Conservation (phyloP, 768 basidiomycete genomes). For the Hysterangium stoloniferum region DNA sequence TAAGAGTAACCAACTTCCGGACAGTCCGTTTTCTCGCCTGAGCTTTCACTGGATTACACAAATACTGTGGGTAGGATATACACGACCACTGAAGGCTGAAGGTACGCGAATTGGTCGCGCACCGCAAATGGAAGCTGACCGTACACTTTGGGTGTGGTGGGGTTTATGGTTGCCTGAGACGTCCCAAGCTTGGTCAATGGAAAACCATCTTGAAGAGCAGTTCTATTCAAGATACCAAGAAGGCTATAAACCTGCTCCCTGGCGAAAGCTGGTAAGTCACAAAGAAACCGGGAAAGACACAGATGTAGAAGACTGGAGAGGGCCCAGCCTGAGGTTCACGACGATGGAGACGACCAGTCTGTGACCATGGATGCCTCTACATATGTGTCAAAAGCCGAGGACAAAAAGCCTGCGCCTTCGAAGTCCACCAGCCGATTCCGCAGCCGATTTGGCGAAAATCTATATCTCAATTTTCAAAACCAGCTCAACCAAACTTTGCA, state of each 20-base stretch:
- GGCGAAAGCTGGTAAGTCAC: conserved; percentile 1
- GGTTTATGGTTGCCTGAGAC: conserved; percentile 47
- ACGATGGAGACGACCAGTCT: background rate
- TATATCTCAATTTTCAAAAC: too few species aligned
- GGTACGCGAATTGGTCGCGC: conserved; percentile 26
- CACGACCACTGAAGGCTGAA: conserved; percentile 48
- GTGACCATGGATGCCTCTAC: too few species aligned
- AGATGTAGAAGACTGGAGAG: conserved; percentile 10
- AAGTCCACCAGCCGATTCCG: too few species aligned
- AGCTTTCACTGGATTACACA: conserved; percentile 48
- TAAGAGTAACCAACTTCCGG: background rate
- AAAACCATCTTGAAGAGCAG: conserved; percentile 34
- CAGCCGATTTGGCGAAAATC: too few species aligned
- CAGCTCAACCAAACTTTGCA: too few species aligned
- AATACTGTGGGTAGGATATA: conserved; percentile 50
- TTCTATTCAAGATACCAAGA: conserved; percentile 47
- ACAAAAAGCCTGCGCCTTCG: too few species aligned
- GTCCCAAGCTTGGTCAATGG: conserved; percentile 31
- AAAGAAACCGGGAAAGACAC: conserved; percentile 11
- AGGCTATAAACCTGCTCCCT: conserved; percentile 33
- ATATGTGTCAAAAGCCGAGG: too few species aligned
- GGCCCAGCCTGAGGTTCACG: background rate
- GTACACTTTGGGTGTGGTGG: conserved; percentile 18
- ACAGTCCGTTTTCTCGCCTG: conserved; percentile 37
- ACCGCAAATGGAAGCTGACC: too few species aligned